Evolutionary conservation across 2,329 filamentous ascomycete species (phyloP).

Genomic region (Aspergillus transmontanensis): DNA sequence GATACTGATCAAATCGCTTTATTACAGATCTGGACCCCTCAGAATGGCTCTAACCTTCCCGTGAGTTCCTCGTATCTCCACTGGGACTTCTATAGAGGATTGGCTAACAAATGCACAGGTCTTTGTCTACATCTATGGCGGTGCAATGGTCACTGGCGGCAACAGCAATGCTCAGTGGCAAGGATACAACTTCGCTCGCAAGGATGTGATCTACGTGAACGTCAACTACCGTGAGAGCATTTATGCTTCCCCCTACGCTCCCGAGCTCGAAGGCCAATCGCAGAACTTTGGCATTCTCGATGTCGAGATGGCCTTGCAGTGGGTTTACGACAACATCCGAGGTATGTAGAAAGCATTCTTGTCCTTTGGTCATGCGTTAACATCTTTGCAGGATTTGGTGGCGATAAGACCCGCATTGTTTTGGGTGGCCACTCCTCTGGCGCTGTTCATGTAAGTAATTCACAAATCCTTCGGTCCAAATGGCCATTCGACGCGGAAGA

Average conservation of each 20-base stretch:
- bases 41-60: conserved; percentile 14
- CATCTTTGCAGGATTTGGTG: conserved; percentile 20
- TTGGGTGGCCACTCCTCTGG: conserved; percentile 26
- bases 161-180: conserved; percentile 29
- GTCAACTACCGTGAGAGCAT: conserved; percentile 27
- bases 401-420: conserved; percentile 24
- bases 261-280: conserved; percentile 22
- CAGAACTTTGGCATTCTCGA: conserved; percentile 28
- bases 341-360: conserved; percentile 8
- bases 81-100: no score
- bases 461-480: not conserved
- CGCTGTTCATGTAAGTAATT: conserved; percentile 16
- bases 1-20: not conserved
- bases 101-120: conserved; percentile 1
- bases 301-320: conserved; percentile 23
- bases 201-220: conserved; percentile 27
- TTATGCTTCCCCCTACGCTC: conserved; percentile 24
- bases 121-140: conserved; percentile 60
- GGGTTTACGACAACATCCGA: conserved; percentile 25
- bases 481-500: not conserved
- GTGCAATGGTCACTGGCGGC: conserved; percentile 59
- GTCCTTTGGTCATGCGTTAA: not conserved
- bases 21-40: conserved; percentile 22
- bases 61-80: not conserved
- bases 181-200: conserved; percentile 24